These are phyloP conservation scores for Metarhizium guizhouense DNA, from an alignment of 2,329 filamentous ascomycete genomes.

Conservation along the genomic window DNA sequence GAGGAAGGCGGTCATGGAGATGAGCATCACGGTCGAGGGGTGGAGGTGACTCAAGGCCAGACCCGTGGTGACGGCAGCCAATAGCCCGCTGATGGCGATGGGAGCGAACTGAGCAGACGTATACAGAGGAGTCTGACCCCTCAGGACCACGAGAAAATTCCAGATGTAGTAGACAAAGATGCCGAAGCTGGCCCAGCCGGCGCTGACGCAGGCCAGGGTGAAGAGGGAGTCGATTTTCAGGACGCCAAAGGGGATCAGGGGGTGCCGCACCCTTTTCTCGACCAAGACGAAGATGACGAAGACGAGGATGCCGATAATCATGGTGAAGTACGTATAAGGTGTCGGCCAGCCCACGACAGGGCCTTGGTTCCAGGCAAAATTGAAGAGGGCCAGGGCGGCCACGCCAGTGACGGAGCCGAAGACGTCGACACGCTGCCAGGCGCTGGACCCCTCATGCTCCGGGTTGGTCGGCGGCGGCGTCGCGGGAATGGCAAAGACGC, in stretches of 20 bases:
- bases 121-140: constrained; percentile 29
- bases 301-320: constrained; percentile 45
- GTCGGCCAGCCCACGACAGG: constrained; percentile 45
- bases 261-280: constrained; percentile 24
- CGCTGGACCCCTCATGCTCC: constrained; percentile 1
- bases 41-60: constrained; percentile 18
- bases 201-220: constrained; percentile 40
- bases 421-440: constrained; percentile 21
- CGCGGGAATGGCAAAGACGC: constrained; percentile 19
- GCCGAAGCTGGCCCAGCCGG: constrained; percentile 40
- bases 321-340: constrained; percentile 40
- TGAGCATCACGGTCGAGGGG: constrained; percentile 26
- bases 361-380: constrained; percentile 56
- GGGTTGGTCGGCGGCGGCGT: constrained; percentile 5
- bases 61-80: background rate
- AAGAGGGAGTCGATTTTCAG: constrained; percentile 20
- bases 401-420: constrained; percentile 33
- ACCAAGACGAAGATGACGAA: constrained; percentile 44
- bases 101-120: constrained; percentile 19
- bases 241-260: background rate
- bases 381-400: constrained; percentile 44
- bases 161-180: constrained; percentile 38
- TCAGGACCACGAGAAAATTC: constrained; percentile 33
- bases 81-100: background rate
- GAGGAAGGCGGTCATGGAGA: constrained; percentile 30